Evolutionary conservation across 1,284 basidiomycete species (phyloP), one percentile per base, ranked within the genome.

Genomic region (Apiotrichum mycotoxinovorans): DNA sequence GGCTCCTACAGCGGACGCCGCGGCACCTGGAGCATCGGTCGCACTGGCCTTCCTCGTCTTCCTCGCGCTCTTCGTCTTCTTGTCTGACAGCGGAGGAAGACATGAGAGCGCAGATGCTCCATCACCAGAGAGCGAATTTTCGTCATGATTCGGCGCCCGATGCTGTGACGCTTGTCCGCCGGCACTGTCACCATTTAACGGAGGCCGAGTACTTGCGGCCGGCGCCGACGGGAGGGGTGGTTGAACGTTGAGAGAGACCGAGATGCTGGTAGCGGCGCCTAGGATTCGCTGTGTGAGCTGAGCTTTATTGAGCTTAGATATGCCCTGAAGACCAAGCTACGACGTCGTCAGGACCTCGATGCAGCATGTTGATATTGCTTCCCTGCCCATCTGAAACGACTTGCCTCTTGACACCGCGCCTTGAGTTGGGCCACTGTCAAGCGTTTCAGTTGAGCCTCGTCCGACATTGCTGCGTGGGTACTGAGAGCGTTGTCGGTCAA

Each of bases 291-390:
- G 41, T 17, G 70, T 58, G n/a, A 74, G 61, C 34, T 62, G 42
- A 12, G 66, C 54, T 47, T 72, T 71, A 35, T 59, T 62, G 43
- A 69, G 61, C 42, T 69, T 74, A 11, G 68, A 69, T 37, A 64
- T 59, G 34, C 65, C 66, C 2, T 56, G 25, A 23, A 72, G 43
- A 33, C 61, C 62, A 4, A 65, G 63, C 72, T 72, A 44, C 3
- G 37, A 25, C 3, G 22, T 17, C 23, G 47, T 26, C 14, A 26
- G 23, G n/a, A 11, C 14, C 12, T 5, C 9, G 42, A 22, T 14
- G 5, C 33, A 34, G 23, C 40, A 14, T 18, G 47, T 4, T 25
- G 17, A 22, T 41, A n/a, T n/a, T n/a, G n/a, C n/a, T n/a, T n/a
- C n/a, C n/a, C n/a, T n/a, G n/a, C 12, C 1, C 9, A 3, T 11